A percentile compares a stretch with the other conserved stretches of the same genome.
phyloP scores from a whole-genome alignment of 164 flowering plant genomes.

The Chimonanthus praecox region DNA sequence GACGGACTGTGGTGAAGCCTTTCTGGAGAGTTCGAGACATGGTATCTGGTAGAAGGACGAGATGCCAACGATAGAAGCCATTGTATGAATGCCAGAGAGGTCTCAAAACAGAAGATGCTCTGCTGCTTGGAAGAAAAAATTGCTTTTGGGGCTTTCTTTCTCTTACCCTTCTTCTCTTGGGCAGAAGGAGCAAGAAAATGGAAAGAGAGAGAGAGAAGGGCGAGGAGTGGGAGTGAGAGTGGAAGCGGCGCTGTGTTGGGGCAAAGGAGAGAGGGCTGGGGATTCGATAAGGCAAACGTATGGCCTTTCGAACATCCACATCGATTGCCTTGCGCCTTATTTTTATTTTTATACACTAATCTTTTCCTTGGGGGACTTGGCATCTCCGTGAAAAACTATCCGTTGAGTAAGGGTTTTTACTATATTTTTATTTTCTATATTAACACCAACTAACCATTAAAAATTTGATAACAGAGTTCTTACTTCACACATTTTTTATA shows the following conservation, averaged over 20 bases:
- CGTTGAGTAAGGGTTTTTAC: no score
- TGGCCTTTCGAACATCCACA: conserved; percentile 41
- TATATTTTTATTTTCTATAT: no score
- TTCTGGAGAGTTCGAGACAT: conserved; percentile 21
- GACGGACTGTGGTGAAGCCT: conserved; percentile 11
- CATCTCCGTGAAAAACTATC: no score
- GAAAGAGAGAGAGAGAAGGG: not conserved
- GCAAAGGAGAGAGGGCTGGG: conserved; percentile 9
- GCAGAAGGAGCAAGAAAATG: not conserved
- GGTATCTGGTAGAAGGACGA: conserved; percentile 36
- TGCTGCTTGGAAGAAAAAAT: no score
- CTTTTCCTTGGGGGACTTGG: no score
- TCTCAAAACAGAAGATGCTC: no score
- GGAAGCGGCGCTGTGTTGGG: not conserved
- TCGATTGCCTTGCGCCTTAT: conserved; percentile 1
- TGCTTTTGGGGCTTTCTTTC: not conserved
- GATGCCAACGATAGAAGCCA: conserved; percentile 45
- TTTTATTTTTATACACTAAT: not conserved
- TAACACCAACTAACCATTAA: no score
- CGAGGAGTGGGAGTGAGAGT: conserved; percentile 1
- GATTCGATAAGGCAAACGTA: conserved; percentile 6
- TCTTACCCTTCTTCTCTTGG: no score
- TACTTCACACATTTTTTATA: no score
- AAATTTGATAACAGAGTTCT: no score
- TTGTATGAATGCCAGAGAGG: conserved; percentile 6